A percentile compares a stretch with the other conserved stretches of the same genome.
These are phyloP conservation scores for Cadophora sp. DNA, from an alignment of 2,329 filamentous ascomycete genomes.

Conservation along the genomic window DNA sequence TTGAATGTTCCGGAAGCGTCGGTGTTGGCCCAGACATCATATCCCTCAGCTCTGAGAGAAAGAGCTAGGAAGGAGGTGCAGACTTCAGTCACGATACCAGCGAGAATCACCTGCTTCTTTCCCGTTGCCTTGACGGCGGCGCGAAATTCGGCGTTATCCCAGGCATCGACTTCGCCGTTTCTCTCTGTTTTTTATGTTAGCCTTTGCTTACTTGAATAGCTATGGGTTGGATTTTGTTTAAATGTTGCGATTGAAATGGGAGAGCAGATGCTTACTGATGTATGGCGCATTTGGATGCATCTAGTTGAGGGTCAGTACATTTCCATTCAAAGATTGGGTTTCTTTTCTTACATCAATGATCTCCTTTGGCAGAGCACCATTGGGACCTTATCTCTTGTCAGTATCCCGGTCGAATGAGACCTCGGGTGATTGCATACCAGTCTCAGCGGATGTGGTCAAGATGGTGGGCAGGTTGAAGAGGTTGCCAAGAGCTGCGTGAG, in stretches of 20 bases:
- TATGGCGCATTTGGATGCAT: slow-evolving; percentile 71
- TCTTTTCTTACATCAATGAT: slow-evolving; percentile 57
- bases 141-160: slow-evolving; percentile 76
- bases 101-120: slow-evolving; percentile 74
- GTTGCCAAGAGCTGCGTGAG: slow-evolving; percentile 69
- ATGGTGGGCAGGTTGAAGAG: slow-evolving; percentile 73
- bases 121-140: slow-evolving; percentile 68
- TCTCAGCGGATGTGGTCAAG: slow-evolving; percentile 72
- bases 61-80: slow-evolving; percentile 77
- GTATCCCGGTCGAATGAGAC: neutral
- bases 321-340: neutral
- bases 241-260: no score
- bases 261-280: slow-evolving; percentile 49
- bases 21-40: slow-evolving; percentile 75
- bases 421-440: slow-evolving; percentile 43
- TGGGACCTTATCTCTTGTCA: slow-evolving; percentile 59
- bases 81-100: slow-evolving; percentile 76
- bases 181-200: slow-evolving; percentile 10
- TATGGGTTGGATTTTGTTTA: no score
- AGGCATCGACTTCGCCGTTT: slow-evolving; percentile 75
- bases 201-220: slow-evolving; percentile 34
- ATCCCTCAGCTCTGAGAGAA: slow-evolving; percentile 73
- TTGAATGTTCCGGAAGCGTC: slow-evolving; percentile 74
- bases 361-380: slow-evolving; percentile 73
- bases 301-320: slow-evolving; percentile 18